These are phyloP conservation scores for Fusarium buxicola DNA, from an alignment of 2,329 filamentous ascomycete species.

Conservation along the genomic window DNA sequence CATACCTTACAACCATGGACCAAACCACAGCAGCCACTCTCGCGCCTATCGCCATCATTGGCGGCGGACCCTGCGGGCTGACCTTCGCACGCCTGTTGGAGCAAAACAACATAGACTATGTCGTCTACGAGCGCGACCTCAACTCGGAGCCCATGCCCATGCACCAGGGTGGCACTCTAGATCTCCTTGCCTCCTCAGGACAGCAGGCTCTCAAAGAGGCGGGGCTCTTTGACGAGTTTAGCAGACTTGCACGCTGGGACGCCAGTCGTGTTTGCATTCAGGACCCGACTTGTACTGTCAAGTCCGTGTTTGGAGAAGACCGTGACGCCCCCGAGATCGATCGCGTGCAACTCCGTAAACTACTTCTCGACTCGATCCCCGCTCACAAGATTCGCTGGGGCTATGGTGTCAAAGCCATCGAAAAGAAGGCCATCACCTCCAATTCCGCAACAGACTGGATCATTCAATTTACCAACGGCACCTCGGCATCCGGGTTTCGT, in stretches of 20 bases:
- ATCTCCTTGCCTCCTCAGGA: constrained; percentile 62
- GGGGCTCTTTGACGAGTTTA: constrained; percentile 60
- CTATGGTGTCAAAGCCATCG: constrained; percentile 4
- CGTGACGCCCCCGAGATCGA: constrained; percentile 54
- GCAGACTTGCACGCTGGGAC: constrained; percentile 44
- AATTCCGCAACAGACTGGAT: not conserved
- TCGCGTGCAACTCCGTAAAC: constrained; percentile 49
- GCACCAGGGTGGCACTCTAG: constrained; percentile 60
- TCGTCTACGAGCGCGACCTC: constrained; percentile 58
- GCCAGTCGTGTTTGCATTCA: constrained; percentile 44
- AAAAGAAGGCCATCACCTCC: not conserved
- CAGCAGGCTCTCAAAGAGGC: constrained; percentile 61
- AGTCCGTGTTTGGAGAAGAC: constrained; percentile 38
- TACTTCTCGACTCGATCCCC: constrained; percentile 50
- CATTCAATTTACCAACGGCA: constrained; percentile 8
- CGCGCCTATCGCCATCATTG: constrained; percentile 59
- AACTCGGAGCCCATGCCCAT: constrained; percentile 44
- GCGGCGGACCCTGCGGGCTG: constrained; percentile 56
- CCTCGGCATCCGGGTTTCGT: constrained; percentile 7
- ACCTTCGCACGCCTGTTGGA: constrained; percentile 62
- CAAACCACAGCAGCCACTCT: not conserved
- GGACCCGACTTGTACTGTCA: constrained; percentile 43
- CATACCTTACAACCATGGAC: not conserved
- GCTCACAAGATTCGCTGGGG: constrained; percentile 53
- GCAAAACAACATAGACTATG: constrained; percentile 55